Base-by-base conservation (phyloP, 208 protist species). In the Willaertia magna region DNA sequence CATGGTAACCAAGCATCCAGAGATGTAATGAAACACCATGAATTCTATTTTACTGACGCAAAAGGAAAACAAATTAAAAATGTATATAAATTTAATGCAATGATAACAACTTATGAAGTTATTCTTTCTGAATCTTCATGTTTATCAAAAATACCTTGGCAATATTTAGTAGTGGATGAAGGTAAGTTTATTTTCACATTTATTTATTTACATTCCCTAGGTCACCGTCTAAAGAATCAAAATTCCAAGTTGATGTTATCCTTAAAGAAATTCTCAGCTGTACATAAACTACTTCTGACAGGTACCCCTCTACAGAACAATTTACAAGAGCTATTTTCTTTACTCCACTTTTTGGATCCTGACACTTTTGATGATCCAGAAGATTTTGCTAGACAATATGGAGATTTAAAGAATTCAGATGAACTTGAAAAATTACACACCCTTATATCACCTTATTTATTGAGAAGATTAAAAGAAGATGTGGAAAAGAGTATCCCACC, bases 271-370 rank as follows among this genome's bases (percentile, higher is more conserved):
- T 90, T 97, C n/a, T 90, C 79, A 9, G 86, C 92, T 26, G 94
- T 91, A 84, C 92, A 94, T 76, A 92, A 93, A 46, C 67, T 97
- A 9, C 91, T 95, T 30, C 91, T 97, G 61, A 97, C 94, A 2
- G 97, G 97, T 47, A 98, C 97, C 11, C 97, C 97, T 22, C 90
- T 98, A 74, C 97, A 99, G 87, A 99, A 99, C 92, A 96, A 96
- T 84, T 92, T 96, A 34, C 85, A 92, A 51, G 97, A 99, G 90
- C 91, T 99, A 42, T 99, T 96, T 94, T 94, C 91, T 55, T 89
- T 99, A 39, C 90, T 99, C 85, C 92, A 95, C 67, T 98, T 98
- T 89, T 89, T 98, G n/a, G 96, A 97, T 87, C 92, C 93, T 6
- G 87, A 89, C 7, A 86, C 83, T 59, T 94, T 92, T 89, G 88